Evolutionary conservation across 2,329 filamentous ascomycete genomes (phyloP), one percentile per base, ranked within the genome.

Genomic region (Rasamsonia emersonii): DNA sequence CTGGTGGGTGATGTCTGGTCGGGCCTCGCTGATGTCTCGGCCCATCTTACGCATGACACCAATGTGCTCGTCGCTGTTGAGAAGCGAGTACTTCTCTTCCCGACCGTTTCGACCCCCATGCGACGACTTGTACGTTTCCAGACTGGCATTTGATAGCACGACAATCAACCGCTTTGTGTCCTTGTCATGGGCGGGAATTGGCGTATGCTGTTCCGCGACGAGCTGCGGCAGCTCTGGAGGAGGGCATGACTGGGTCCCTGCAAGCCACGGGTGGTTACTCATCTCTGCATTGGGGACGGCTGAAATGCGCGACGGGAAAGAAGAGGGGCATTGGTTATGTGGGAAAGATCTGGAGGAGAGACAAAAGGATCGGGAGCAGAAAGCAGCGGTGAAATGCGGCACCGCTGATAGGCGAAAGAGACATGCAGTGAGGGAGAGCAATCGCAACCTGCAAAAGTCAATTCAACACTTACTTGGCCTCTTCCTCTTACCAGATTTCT

Each of bases 31-130:
- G 45, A 98, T 96, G 58, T 98, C 91, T 49, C 91, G 76, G 59
- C 93, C 93, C 89, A 96, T 96, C 71, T 96, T 98, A 53, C 91
- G 82, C 86, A 98, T 94, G 44, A 96, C 83, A 41, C 91, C 91
- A 47, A 98, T 98, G 59, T 98, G 91, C 64, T 98, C 91, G 56
- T 98, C 91, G 62, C 88, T 95, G 71, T 98, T 98, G 53, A 98
- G 78, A 32, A 98, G 71, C 40, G 89, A 93, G 64, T 93, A 98
- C 62, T 96, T 96, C 58, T 95, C 89, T 51, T 95, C 88, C 31
- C 83, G 77, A 18, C 54, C 68, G 58, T 77, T 62, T 54, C 71
- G 59, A 11, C 79, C 75, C 39, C 79, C 79, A 45, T 86, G 79
- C 13, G 84, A 82, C 1, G 91, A 84, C 58, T 93, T 93, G 72